A percentile compares a stretch with the other conserved stretches of the same genome.
Evolutionary conservation across 169 alveolate species (phyloP).

Genomic region (Babesia ovis): DNA sequence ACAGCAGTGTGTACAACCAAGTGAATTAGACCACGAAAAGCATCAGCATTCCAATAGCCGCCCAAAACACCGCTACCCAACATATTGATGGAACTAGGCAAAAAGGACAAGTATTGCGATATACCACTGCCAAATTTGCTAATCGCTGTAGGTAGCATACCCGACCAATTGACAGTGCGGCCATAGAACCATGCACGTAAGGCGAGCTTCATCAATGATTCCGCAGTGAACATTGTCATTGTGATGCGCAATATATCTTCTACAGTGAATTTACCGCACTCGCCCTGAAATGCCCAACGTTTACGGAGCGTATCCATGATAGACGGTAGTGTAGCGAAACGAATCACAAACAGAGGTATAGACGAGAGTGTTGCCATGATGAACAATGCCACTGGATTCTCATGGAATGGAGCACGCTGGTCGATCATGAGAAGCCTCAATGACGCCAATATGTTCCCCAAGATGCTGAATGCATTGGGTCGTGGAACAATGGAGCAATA

Average conservation of each 20-base stretch:
- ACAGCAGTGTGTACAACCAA: conserved; percentile 21
- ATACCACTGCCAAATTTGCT: background rate
- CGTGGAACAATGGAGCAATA: conserved; percentile 30
- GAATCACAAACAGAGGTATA: conserved; percentile 4
- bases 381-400: conserved; percentile 1
- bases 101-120: conserved; percentile 3
- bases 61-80: conserved; percentile 17
- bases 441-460: conserved; percentile 34
- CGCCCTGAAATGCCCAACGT: conserved; percentile 72
- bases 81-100: conserved; percentile 10
- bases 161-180: background rate
- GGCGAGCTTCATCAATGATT: conserved; percentile 15
- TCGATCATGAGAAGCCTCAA: conserved; percentile 24
- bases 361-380: conserved; percentile 3
- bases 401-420: background rate
- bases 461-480: conserved; percentile 3
- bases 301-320: conserved; percentile 12
- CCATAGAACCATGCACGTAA: conserved; percentile 27
- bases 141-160: background rate
- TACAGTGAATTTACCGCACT: conserved; percentile 14
- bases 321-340: conserved; percentile 7
- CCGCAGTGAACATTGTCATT: conserved; percentile 6
- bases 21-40: conserved; percentile 3
- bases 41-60: conserved; percentile 26
- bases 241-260: conserved; percentile 12